Conservation (phyloP, 805 yeast genomes). For the Metschnikowia cerradonensis region DNA sequence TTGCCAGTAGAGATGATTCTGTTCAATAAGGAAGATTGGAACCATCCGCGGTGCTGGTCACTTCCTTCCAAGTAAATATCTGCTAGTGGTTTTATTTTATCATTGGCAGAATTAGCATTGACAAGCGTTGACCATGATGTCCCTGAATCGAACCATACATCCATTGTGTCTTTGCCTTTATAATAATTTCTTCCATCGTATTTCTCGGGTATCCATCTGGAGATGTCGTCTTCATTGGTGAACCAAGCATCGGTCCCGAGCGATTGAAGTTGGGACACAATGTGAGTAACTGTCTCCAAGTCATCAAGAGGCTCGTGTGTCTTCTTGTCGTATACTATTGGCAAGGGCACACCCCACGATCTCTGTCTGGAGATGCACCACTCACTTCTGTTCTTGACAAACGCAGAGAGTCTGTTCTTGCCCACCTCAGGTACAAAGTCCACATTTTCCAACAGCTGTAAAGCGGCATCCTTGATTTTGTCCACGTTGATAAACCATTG, state of each 20-base stretch:
- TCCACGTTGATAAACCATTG: conserved; percentile 95
- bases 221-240: conserved; percentile 44
- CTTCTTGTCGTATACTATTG: conserved; percentile 60
- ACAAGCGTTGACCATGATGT: conserved; percentile 75
- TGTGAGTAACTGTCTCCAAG: conserved; percentile 48
- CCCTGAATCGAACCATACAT: conserved; percentile 99
- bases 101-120: conserved; percentile 22
- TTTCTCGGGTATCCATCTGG: conserved; percentile 70
- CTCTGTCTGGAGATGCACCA: conserved; percentile 99
- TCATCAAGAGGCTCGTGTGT: conserved; percentile 65
- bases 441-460: conserved; percentile 57
- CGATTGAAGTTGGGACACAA: conserved; percentile 51
- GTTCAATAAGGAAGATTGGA: conserved; percentile 86
- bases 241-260: conserved; percentile 85
- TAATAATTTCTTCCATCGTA: conserved; percentile 42
- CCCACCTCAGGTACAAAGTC: conserved; percentile 75
- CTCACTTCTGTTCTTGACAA: conserved; percentile 74
- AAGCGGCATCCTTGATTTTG: conserved; percentile 60
- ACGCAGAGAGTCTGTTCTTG: conserved; percentile 62
- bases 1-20: conserved; percentile 49
- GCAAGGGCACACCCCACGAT: conserved; percentile 97
- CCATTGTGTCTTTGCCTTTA: conserved; percentile 90
- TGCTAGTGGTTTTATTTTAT: conserved; percentile 34
- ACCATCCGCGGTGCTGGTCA: conserved; percentile 99
- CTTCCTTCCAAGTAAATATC: conserved; percentile 93